A percentile compares a stretch with the other conserved stretches of the same genome.
phyloP scores from a whole-genome alignment of 805 yeast species.

The Priceomyces medius region DNA sequence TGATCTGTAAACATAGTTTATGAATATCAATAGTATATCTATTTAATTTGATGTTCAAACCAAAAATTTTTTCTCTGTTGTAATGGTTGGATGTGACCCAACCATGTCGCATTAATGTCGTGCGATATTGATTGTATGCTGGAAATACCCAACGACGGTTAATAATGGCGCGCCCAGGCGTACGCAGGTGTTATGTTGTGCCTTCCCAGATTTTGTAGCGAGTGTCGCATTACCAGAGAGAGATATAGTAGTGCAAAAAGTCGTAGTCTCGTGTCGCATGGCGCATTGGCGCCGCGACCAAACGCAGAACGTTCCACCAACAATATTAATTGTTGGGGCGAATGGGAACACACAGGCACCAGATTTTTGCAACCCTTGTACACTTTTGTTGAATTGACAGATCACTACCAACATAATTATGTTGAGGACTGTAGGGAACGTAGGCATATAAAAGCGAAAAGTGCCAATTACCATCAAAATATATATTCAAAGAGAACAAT shows the following conservation, averaged over 20 bases:
- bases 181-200: neutral
- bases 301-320: neutral
- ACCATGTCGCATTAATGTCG: neutral
- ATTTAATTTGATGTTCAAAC: no score
- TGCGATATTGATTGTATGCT: neutral
- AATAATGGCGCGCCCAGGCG: neutral
- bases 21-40: no score
- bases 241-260: neutral
- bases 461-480: neutral
- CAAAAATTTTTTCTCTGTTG: neutral
- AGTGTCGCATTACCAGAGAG: no score
- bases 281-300: neutral
- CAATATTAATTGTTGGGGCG: conserved; percentile 3
- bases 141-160: neutral
- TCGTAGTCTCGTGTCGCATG: neutral
- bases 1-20: no score
- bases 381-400: conserved; percentile 3
- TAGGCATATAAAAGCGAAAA: conserved; percentile 1
- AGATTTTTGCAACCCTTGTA: conserved; percentile 4
- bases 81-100: neutral
- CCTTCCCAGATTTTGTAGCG: no score
- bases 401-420: conserved; percentile 4
- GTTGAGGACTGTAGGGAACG: conserved; percentile 5
- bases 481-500: neutral
- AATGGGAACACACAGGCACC: neutral